phyloP scores from a whole-genome alignment of 805 yeast genomes.

The Yarrowia sp. region DNA sequence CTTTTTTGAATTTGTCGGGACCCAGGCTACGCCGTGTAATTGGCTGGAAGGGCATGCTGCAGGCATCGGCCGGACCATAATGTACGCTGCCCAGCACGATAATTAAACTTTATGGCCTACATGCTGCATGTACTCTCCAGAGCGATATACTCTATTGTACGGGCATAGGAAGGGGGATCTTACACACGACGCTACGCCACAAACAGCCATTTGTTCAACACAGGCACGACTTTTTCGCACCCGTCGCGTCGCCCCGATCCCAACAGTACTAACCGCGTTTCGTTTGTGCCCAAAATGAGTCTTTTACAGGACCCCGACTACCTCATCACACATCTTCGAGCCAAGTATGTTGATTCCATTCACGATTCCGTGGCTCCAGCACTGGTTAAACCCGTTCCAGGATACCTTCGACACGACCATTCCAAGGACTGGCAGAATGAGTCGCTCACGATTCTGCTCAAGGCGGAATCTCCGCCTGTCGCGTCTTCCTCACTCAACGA shows the following conservation, averaged over 20 bases:
- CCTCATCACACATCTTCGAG: constrained; percentile 37
- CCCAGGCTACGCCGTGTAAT: constrained; percentile 8
- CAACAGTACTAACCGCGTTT: background rate
- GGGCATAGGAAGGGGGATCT: constrained; percentile 27
- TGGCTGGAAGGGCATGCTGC: constrained; percentile 26
- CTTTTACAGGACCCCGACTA: constrained; percentile 31
- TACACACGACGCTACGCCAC: background rate
- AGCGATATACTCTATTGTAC: constrained; percentile 22
- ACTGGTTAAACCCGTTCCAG: constrained; percentile 32
- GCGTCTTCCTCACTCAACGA: constrained; percentile 30
- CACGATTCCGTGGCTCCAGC: constrained; percentile 36
- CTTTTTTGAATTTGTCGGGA: constrained; percentile 24
- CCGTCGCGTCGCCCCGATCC: background rate
- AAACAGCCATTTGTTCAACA: background rate
- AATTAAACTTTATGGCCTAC: background rate
- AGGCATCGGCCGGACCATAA: constrained; percentile 10
- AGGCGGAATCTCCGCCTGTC: constrained; percentile 35
- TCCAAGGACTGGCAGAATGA: constrained; percentile 20
- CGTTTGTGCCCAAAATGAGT: background rate
- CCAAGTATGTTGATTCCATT: constrained; percentile 35
- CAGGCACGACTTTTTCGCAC: background rate
- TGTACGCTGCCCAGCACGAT: background rate
- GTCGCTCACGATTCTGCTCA: constrained; percentile 11
- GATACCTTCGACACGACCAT: constrained; percentile 20
- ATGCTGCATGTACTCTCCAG: constrained; percentile 6